Evolutionary conservation across 2,329 filamentous ascomycete genomes (phyloP), one percentile per base, ranked within the genome.

Genomic region (Penicillium sclerotigenum): DNA sequence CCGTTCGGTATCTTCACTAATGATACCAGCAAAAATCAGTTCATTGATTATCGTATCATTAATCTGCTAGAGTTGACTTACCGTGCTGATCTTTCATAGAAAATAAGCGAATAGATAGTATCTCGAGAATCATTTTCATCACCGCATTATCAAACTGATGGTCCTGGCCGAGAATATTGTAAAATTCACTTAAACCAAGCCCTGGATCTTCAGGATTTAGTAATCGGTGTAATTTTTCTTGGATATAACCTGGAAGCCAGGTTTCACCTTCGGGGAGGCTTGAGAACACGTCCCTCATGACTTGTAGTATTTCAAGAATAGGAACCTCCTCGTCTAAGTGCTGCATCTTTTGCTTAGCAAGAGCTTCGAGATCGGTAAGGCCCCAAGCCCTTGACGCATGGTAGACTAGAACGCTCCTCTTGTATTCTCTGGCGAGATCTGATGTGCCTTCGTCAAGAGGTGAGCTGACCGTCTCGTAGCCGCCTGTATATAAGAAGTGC

Each of bases 61-160:
- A 34, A 34, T 34, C 2, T 34, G 31, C 8, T 34, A 14, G 6
- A 34, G 5, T 2, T 34, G 14, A 8, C 14, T 34, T 34, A 34
- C 31, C 31, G 14, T 16, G 31, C 31, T 34, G 31, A 34, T 45
- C 49, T 52, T 57, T 49, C 49, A 57, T 57, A 49, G 24, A 53
- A 57, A 14, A 38, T 20, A 57, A 14, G 31, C 49, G 38, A 52
- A 57, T 31, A 38, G 54, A 47, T 46, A 57, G 47, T 26, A 58
- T 54, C 50, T 58, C 47, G 41, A 58, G 4, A 43, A 58, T 58
- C 31, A 54, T 42, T 48, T 58, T 58, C 56, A 40, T 58, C 56
- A 58, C 56, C 2, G 56, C 46, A 58, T 54, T 58, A 47, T 58
- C 56, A 14, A 56, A 56, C 13, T 42, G 10, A 56, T 56, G 53